phyloP scores from a whole-genome alignment of 1,139 yeast species.

The Yamadazyma pseudoaaseri region DNA sequence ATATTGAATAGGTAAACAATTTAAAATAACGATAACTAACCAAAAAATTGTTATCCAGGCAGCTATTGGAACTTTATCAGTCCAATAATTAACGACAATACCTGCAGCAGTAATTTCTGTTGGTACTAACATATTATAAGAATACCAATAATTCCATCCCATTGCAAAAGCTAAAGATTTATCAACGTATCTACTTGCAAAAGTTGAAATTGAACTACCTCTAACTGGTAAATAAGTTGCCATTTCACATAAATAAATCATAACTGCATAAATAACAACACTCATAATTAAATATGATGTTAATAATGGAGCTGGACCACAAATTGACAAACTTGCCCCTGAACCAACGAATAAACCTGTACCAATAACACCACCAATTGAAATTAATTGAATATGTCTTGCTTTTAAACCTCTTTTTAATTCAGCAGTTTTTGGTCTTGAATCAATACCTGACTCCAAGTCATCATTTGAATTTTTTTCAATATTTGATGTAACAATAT shows the following conservation, averaged over 20 bases:
- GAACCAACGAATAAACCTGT: slow-evolving; percentile 45
- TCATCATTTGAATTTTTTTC: slow-evolving; percentile 11
- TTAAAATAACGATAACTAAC: slow-evolving; percentile 22
- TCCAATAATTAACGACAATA: slow-evolving; percentile 73
- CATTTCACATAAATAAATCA: slow-evolving; percentile 77
- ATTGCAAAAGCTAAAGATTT: slow-evolving; percentile 74
- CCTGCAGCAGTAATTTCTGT: slow-evolving; percentile 81
- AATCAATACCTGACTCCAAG: slow-evolving; percentile 7
- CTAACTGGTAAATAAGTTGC: slow-evolving; percentile 70
- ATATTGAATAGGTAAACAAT: slow-evolving; percentile 24
- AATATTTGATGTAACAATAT: slow-evolving; percentile 9
- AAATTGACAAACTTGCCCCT: slow-evolving; percentile 42
- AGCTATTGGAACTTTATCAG: slow-evolving; percentile 24
- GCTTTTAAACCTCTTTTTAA: slow-evolving; percentile 38
- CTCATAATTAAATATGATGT: slow-evolving; percentile 44
- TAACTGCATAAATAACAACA: slow-evolving; percentile 54
- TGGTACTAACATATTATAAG: slow-evolving; percentile 71
- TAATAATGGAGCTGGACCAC: slow-evolving; percentile 46
- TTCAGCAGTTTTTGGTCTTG: slow-evolving; percentile 13
- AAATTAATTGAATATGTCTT: slow-evolving; percentile 39
- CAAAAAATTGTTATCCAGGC: slow-evolving; percentile 29
- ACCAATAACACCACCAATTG: slow-evolving; percentile 43
- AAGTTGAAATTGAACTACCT: slow-evolving; percentile 52
- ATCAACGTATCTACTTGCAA: slow-evolving; percentile 50
- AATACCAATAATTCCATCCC: slow-evolving; percentile 77